A percentile compares a stretch with the other conserved stretches of the same genome.
Conservation (phyloP, 164 flowering plant genomes). For the Sedum album region DNA sequence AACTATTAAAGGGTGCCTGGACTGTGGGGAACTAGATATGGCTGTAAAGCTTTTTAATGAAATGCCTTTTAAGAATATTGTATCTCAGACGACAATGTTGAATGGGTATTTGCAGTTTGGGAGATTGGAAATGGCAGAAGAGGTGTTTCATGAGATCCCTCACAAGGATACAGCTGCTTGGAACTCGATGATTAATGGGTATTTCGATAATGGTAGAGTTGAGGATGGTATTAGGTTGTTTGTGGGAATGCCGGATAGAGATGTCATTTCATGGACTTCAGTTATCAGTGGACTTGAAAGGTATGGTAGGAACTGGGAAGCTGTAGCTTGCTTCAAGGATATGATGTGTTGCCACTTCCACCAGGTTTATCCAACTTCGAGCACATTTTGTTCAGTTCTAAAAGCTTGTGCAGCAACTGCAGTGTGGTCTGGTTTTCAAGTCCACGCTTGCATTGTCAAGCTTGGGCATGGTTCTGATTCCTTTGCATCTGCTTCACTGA, state of each 20-base stretch:
- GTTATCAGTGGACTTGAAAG: conserved; percentile 65
- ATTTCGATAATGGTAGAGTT: conserved; percentile 34
- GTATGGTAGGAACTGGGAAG: conserved; percentile 45
- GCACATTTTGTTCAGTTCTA: conserved; percentile 32
- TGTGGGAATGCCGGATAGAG: conserved; percentile 33
- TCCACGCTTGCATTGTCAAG: conserved; percentile 40
- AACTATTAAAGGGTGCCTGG: conserved; percentile 56
- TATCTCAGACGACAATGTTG: conserved; percentile 60
- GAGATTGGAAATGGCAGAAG: conserved; percentile 37
- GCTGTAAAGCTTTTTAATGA: conserved; percentile 38
- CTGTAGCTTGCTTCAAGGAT: conserved; percentile 30
- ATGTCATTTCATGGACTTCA: conserved; percentile 68
- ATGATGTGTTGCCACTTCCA: conserved; percentile 27
- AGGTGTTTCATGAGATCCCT: conserved; percentile 45
- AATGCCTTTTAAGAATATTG: conserved; percentile 46
- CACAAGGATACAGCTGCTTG: conserved; percentile 49
- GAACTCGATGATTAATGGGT: conserved; percentile 68
- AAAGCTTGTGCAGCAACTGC: conserved; percentile 36
- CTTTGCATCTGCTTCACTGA: conserved; percentile 43
- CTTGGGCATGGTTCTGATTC: conserved; percentile 33
- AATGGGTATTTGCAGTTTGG: conserved; percentile 43
- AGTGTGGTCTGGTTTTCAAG: conserved; percentile 30
- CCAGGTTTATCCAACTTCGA: conserved; percentile 30
- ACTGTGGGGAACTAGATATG: conserved; percentile 36
- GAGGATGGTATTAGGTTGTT: conserved; percentile 43